Evolutionary conservation across 108 stramenopile species (phyloP).

Genomic region (Cyclotella distinguenda): DNA sequence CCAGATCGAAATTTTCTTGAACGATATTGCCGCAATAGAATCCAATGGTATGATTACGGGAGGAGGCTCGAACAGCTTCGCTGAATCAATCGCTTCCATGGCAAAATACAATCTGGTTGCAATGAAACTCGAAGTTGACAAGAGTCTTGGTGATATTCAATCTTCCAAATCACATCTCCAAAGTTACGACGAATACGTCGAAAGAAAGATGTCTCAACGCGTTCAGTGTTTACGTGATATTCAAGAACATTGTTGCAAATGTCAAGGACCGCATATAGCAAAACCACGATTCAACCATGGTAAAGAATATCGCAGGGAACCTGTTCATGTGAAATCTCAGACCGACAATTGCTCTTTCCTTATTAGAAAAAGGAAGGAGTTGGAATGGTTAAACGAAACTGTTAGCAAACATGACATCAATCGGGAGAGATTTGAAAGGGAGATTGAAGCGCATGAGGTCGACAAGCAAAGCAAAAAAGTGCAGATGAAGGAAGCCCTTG

Average conservation of each 20-base stretch:
- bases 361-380: slow-evolving; percentile 22
- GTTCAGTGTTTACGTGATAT: slow-evolving; percentile 39
- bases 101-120: slow-evolving; percentile 25
- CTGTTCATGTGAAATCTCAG: slow-evolving; percentile 24
- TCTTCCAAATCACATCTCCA: slow-evolving; percentile 19
- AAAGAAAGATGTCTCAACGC: slow-evolving; percentile 30
- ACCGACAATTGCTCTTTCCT: slow-evolving; percentile 28
- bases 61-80: neutral
- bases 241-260: slow-evolving; percentile 39
- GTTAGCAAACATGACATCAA: slow-evolving; percentile 25
- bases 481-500: slow-evolving; percentile 34
- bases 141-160: slow-evolving; percentile 18
- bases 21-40: neutral
- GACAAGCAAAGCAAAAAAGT: slow-evolving; percentile 24
- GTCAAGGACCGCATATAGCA: slow-evolving; percentile 39
- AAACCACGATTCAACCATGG: slow-evolving; percentile 46
- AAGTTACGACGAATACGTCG: slow-evolving; percentile 37
- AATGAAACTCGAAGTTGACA: slow-evolving; percentile 33
- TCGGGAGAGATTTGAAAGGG: slow-evolving; percentile 21
- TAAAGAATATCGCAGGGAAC: slow-evolving; percentile 34
- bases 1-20: neutral
- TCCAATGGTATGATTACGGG: neutral
- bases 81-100: slow-evolving; percentile 15
- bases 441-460: slow-evolving; percentile 21
- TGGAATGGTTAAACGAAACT: slow-evolving; percentile 37